phyloP scores from a whole-genome alignment of 2,329 filamentous ascomycete species.

The Sarocladiaceae sp. region DNA sequence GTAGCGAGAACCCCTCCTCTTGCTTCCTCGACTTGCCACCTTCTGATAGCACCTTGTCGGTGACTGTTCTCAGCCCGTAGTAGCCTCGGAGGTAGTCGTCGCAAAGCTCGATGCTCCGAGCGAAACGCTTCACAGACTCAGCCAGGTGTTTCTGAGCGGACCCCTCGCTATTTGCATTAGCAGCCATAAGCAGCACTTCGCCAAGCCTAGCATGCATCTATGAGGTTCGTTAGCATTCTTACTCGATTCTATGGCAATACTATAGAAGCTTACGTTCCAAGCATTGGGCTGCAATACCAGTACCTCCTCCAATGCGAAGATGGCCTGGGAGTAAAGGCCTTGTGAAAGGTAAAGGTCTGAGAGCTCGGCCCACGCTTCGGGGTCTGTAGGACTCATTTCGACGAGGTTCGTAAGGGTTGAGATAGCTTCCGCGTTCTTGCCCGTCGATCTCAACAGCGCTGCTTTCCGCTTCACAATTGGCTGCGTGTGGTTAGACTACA shows the following conservation, averaged over 20 bases:
- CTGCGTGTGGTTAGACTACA: slow-evolving; percentile 33
- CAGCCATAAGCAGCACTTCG: slow-evolving; percentile 72
- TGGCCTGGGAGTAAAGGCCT: slow-evolving; percentile 72
- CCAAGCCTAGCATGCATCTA: slow-evolving; percentile 83
- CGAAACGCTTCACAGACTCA: slow-evolving; percentile 78
- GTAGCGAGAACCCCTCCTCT: slow-evolving; percentile 48
- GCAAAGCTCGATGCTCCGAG: slow-evolving; percentile 86
- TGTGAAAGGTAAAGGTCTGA: slow-evolving; percentile 79
- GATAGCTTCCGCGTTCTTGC: slow-evolving; percentile 65
- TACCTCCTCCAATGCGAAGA: slow-evolving; percentile 87
- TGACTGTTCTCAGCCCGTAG: slow-evolving; percentile 77
- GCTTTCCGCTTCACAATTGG: slow-evolving; percentile 80
- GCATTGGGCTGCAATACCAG: slow-evolving; percentile 81
- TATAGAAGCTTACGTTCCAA: slow-evolving; percentile 68
- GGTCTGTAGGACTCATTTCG: slow-evolving; percentile 80
- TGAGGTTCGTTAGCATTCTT: slow-evolving; percentile 4
- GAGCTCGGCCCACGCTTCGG: slow-evolving; percentile 89
- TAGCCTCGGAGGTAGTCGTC: slow-evolving; percentile 88
- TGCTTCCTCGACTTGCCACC: slow-evolving; percentile 34
- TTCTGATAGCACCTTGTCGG: slow-evolving; percentile 42
- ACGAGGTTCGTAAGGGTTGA: slow-evolving; percentile 67
- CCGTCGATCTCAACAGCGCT: slow-evolving; percentile 70
- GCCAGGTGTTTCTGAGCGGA: slow-evolving; percentile 49
- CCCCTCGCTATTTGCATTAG: slow-evolving; percentile 35
- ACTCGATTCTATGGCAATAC: neutral